Conservation (phyloP, 192 early-diverging fungal genomes). For the Coemansia sp. region DNA sequence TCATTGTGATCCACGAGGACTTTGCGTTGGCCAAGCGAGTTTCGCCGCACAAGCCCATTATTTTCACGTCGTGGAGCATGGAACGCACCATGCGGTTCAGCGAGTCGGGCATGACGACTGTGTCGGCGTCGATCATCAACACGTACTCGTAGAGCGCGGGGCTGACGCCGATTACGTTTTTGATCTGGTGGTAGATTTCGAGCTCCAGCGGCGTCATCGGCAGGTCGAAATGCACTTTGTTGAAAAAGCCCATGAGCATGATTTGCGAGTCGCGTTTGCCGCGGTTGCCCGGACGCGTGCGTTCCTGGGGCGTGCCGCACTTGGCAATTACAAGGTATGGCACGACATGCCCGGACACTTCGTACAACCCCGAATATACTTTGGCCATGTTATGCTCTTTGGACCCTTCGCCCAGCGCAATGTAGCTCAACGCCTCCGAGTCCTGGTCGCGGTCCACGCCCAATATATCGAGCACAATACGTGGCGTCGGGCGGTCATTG, state of each 20-base stretch:
- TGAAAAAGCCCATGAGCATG: slow-evolving; percentile 94
- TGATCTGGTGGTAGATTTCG: slow-evolving; percentile 97
- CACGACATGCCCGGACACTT: slow-evolving; percentile 81
- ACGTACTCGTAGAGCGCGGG: slow-evolving; percentile 93
- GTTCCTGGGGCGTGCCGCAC: slow-evolving; percentile 79
- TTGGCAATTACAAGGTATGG: slow-evolving; percentile 94
- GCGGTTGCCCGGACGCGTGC: slow-evolving; percentile 85
- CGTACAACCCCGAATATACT: slow-evolving; percentile 94
- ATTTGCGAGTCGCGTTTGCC: slow-evolving; percentile 99
- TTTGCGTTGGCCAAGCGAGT: slow-evolving; percentile 88
- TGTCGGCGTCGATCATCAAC: slow-evolving; percentile 97
- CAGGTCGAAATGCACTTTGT: slow-evolving; percentile 89
- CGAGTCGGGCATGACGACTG: slow-evolving; percentile 85
- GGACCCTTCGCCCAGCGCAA: slow-evolving; percentile 80
- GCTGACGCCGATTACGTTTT: slow-evolving; percentile 95
- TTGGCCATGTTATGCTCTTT: slow-evolving; percentile 95
- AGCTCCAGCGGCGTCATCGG: slow-evolving; percentile 94
- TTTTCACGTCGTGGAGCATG: slow-evolving; percentile 85
- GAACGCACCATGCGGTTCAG: slow-evolving; percentile 90
- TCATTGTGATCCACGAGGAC: slow-evolving; percentile 93
- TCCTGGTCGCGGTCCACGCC: slow-evolving; percentile 84
- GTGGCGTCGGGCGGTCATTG: slow-evolving; percentile 93
- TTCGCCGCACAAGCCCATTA: slow-evolving; percentile 94
- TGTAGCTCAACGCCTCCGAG: slow-evolving; percentile 79
- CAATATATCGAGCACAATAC: slow-evolving; percentile 92